Base-by-base conservation (phyloP, 2,329 filamentous ascomycete species). In the Clonostachys chloroleuca region DNA sequence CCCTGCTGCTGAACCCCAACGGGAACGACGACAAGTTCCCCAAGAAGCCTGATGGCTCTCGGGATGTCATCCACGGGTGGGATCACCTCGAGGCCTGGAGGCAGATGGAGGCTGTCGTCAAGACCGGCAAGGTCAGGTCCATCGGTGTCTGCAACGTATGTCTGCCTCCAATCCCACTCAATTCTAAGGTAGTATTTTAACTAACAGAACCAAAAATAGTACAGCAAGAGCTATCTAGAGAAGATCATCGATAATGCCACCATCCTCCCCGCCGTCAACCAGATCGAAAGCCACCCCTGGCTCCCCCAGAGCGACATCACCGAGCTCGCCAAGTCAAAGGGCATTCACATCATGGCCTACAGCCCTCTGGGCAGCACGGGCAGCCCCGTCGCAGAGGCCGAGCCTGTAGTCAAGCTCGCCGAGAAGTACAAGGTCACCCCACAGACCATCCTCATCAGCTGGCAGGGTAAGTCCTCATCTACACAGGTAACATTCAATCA, bases 1-100 rank as follows among this genome's bases (percentile, higher is more conserved):
- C 88, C 6, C 72, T 90, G 42, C 82, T 86, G 44, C 84, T 92
- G 81, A 92, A 92, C 69, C 86, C 86, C 8, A 78, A 87, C 34
- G 86, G 85, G 52, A 86, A 87, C 70, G 74, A 87, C 62, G 83
- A 86, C 56, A 76, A 79, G 51, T 89, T 92, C 69, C 89, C 89
- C 55, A 90, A 84, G 64, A 80, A 81, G 45, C 70, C 81, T 13
- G 85, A 92, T 61, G 89, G 89, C 53, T 78, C 75, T 42, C 83
- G 89, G 52, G 89, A 95, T 64, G 80, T 94, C 47, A 75, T 86
- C 60, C 76, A 68, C 57, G 74, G 73, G 54, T 84, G 85, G 74
- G 83, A 82, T 56, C 87, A 92, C 64, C 70, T 87, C 53, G 76
- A 88, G 49, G 89, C 87, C 44, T 95, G 87, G 87, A 84, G 84